Percentiles rank a stretch among this genome's conserved stretches.
phyloP scores from a whole-genome alignment of 1,284 basidiomycete genomes.

The Clitocybe nebularis region DNA sequence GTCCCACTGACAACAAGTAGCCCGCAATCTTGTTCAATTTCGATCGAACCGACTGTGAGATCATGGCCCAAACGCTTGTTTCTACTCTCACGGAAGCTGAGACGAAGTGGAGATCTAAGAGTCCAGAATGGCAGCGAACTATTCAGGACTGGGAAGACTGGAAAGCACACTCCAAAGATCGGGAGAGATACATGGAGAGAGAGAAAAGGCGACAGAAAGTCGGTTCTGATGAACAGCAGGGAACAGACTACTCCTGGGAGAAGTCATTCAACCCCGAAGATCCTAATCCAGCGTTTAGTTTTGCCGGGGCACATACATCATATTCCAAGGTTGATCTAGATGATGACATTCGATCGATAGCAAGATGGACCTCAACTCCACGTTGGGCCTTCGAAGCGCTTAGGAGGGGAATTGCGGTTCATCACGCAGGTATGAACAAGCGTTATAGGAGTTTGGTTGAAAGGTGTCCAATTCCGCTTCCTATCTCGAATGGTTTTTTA shows the following conservation, averaged over 20 bases:
- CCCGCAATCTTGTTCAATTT: slow-evolving; percentile 68
- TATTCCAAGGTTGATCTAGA: slow-evolving; percentile 46
- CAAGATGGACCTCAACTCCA: slow-evolving; percentile 27
- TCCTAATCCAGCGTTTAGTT: slow-evolving; percentile 57
- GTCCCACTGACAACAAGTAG: slow-evolving; percentile 26
- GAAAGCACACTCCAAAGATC: slow-evolving; percentile 40
- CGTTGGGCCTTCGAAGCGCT: slow-evolving; percentile 47
- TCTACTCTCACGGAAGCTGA: slow-evolving; percentile 39
- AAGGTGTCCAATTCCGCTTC: slow-evolving; percentile 33
- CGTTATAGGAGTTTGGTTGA: slow-evolving; percentile 57
- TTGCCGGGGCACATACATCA: slow-evolving; percentile 39
- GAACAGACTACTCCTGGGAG: slow-evolving; percentile 38
- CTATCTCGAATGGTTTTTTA: neutral
- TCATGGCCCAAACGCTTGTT: slow-evolving; percentile 41
- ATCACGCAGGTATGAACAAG: slow-evolving; percentile 69
- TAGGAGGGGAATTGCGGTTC: slow-evolving; percentile 59
- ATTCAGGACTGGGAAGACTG: slow-evolving; percentile 50
- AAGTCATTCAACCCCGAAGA: slow-evolving; percentile 53
- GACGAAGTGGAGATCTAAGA: slow-evolving; percentile 42
- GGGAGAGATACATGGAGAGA: slow-evolving; percentile 36
- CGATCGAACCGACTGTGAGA: slow-evolving; percentile 55
- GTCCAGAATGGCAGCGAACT: slow-evolving; percentile 48
- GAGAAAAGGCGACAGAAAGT: slow-evolving; percentile 37
- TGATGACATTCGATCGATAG: slow-evolving; percentile 42
- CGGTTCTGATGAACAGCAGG: slow-evolving; percentile 26